phyloP scores from a whole-genome alignment of 2,329 filamentous ascomycete species.

The Stachybotrys elegans region DNA sequence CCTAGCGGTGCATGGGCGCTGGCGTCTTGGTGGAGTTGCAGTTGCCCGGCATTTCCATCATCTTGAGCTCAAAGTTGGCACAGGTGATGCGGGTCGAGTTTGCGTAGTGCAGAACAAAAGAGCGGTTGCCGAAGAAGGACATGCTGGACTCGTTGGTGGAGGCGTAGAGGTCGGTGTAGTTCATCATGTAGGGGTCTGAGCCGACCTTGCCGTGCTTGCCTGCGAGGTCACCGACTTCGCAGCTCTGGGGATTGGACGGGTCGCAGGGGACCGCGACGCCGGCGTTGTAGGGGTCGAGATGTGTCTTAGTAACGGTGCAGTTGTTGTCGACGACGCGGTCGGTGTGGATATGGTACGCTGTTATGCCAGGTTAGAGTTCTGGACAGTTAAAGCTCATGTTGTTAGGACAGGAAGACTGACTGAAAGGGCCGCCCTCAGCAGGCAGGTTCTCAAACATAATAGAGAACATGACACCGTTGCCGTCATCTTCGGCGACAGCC shows the following conservation, averaged over 20 bases:
- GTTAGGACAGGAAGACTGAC: constrained; percentile 46
- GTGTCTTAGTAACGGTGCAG: constrained; percentile 62
- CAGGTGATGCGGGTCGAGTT: constrained; percentile 62
- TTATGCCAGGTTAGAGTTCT: no score
- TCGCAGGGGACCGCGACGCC: constrained; percentile 61
- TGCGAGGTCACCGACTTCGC: constrained; percentile 71
- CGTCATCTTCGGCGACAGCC: constrained; percentile 39
- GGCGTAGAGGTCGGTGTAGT: constrained; percentile 53
- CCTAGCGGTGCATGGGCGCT: no score
- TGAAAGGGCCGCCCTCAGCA: constrained; percentile 51
- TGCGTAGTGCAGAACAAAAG: constrained; percentile 58
- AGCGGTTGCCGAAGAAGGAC: constrained; percentile 61
- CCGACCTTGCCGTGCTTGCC: constrained; percentile 66
- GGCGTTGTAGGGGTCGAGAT: constrained; percentile 67
- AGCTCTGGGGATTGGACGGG: constrained; percentile 49
- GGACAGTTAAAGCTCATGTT: constrained; percentile 5
- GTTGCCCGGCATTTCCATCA: no score
- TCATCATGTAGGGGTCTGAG: constrained; percentile 40
- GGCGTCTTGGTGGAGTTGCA: no score
- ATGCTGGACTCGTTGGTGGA: constrained; percentile 45
- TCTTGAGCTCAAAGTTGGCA: constrained; percentile 52
- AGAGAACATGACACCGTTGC: constrained; percentile 50
- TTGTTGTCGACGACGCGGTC: constrained; percentile 59
- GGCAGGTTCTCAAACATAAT: constrained; percentile 56
- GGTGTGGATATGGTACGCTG: constrained; percentile 71